A percentile compares a stretch with the other conserved stretches of the same genome.
Conservation (phyloP, 176 grass and related monocot genomes). For the Paspalum notatum region DNA sequence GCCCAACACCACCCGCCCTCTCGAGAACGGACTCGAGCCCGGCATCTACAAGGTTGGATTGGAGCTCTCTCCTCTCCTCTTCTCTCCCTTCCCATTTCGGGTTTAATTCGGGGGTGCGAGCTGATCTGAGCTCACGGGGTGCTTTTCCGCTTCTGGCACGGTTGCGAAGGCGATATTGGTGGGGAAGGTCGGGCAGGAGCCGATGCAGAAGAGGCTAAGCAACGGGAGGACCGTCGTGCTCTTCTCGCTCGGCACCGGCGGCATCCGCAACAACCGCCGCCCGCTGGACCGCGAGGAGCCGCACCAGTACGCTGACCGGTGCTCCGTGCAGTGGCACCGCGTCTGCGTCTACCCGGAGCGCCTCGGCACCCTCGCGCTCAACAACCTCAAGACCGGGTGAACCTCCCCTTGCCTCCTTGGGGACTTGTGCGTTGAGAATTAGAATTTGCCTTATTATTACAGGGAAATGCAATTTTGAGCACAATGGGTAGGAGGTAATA, state of each 20-base stretch:
- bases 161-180: conserved; percentile 69
- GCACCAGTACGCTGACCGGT: conserved; percentile 72
- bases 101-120: neutral
- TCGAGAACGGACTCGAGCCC: conserved; percentile 84
- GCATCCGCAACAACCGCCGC: conserved; percentile 93
- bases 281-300: conserved; percentile 75
- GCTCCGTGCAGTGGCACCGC: conserved; percentile 94
- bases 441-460: conserved; percentile 34
- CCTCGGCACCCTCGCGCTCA: conserved; percentile 58
- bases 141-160: neutral
- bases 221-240: conserved; percentile 63
- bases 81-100: neutral
- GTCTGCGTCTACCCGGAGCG: conserved; percentile 69
- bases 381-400: conserved; percentile 77
- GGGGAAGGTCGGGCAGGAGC: conserved; percentile 85
- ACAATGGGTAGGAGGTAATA: neutral
- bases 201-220: conserved; percentile 66
- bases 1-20: conserved; percentile 53
- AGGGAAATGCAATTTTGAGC: neutral
- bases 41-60: conserved; percentile 75
- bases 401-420: neutral
- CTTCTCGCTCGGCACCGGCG: conserved; percentile 85
- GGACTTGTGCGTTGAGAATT: neutral
- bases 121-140: neutral
- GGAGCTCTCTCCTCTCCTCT: neutral